Base-by-base conservation (phyloP, 495 filamentous ascomycete genomes). In the Penicillium bovifimosum region DNA sequence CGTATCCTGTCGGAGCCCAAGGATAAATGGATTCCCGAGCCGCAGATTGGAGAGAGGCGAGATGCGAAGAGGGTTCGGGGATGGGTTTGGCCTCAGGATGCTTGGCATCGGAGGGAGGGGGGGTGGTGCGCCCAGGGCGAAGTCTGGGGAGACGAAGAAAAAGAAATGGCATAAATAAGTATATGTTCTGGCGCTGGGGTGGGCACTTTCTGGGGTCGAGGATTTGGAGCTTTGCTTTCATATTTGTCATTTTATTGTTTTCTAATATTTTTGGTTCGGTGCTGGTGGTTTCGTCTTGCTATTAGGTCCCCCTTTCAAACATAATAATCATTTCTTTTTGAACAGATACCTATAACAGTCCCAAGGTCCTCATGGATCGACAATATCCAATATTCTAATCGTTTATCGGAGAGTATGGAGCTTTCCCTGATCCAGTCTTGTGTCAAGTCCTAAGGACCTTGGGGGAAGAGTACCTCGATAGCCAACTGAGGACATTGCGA, bases 1-100 rank as follows among this genome's bases (percentile, higher is more conserved):
- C 86, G 87, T 61, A 78, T 81, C 42, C 73, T 87, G 44, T 65
- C 80, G 0, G 76, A 73, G 11, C 69, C 78, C 1, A 81, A 87
- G 53, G 91, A 96, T 66, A 73, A 77, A 55, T 95, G 91, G 91
- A 93, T 96, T 64, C 90, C 90, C 9, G 84, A 85, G 73, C 85
- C 87, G 33, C 86, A 90, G 60, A 74, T 87, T 53, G 81, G 84
- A 4, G 91, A 96, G 79, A 86, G 83, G 75, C 75, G 91, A 17
- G 86, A 88, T 71, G 89, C 89, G 43, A 95, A 91, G 75, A 73
- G 87, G 38, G 76, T 81, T 6, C 72, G 91, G 14, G 91, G 91
- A 0, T 96, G 90, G 90, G 82, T 95, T 1, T 83, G 80, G 74
- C 90, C 90, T 17, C 84, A 87, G 53, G 90, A 95, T 70, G 68